Base-by-base conservation (phyloP, 257 asterid species). In the Orobanche coerulescens region DNA sequence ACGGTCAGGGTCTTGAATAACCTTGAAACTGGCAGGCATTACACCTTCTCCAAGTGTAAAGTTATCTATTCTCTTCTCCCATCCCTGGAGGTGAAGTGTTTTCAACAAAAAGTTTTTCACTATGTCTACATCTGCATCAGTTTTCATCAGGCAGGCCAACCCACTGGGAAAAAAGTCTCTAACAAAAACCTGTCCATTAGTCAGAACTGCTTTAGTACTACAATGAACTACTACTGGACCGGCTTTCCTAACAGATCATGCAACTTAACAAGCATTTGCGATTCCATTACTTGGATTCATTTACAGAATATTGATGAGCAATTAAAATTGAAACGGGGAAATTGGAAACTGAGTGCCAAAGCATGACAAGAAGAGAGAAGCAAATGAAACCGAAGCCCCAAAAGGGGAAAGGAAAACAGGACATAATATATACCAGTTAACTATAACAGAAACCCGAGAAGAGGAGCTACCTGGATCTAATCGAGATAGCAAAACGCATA, bases 21-120 rank as follows among this genome's bases (percentile, higher is more conserved):
- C 80, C 78, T 79, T 79, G 79, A 82, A 79, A 67, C 89, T 77
- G 20, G 85, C 85, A 28, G 89, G 85, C 89, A 82, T 82, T 4
- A 77, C 84, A 60, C 89, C 85, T 77, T 79, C 74, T 57, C 78
- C 83, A 47, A 82, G 82, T 6, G 85, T 79, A 61, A 76, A 79
- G 73, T 79, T 79, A 42, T 82, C 89, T 42, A 82, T 77, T 46
- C 72, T 82, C 71, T 82, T 82, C 73, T 82, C 83, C 83, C 81
- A 70, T n/a, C 83, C 80, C 64, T 82, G 89, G 46, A 82, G 80
- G 71, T 79, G 81, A 59, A 82, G 85, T 10, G 88, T 82, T 76
- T 79, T 76, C 67, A 79, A 56, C 49, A 82, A 82, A 73, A 82
- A 82, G 31, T 76, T 82, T 42, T 73, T 82, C 73, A 79, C 85